Base-by-base conservation (phyloP, 176 grass and related monocot species). In the Olyra latifolia region DNA sequence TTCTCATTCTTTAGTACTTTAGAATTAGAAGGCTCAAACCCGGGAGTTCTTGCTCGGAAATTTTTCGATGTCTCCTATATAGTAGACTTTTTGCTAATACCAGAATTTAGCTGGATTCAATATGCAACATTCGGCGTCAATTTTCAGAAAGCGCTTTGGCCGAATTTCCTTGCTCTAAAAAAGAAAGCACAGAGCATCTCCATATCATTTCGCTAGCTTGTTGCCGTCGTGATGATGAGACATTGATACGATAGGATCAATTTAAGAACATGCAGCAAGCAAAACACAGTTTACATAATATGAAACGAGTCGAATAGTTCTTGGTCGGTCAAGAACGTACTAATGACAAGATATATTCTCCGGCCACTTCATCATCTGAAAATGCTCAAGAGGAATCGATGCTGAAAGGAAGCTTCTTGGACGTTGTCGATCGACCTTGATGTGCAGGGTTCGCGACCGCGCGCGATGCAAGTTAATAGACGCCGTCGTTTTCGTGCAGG, bases 401-500 rank as follows among this genome's bases (percentile, higher is more conserved):
- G 45, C 70, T 30, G 40, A 44, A 55, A 83, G 71, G 81, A 83
- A 83, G 61, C 61, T 83, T 75, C 71, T 47, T 52, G 38, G 15
- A 24, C 13, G 46, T 14, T 30, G 22, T 83, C 8, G 30, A 11
- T 54, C 65, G 30, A 54, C 2, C 62, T 1, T 5, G 47, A 83
- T 27, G 12, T 35, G 20, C 15, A 25, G 6, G 28, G 65, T 6
- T 47, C 7, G 67, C 9, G 15, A 27, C 35, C n/a, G n/a, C n/a
- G n/a, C 8, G 17, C 20, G n/a, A 44, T 0, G 10, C 12, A 62
- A n/a, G n/a, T n/a, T n/a, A 49, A 70, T 42, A 46, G 11, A 23
- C n/a, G n/a, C n/a, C 10, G 22, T 10, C 13, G 22, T 41, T 24
- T 52, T 38, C 4, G 6, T 19, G 30, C 14, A 12, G 14, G 56